These are phyloP conservation scores for Curvularia sp. DNA, from an alignment of 2,329 filamentous ascomycete genomes.

Conservation along the genomic window DNA sequence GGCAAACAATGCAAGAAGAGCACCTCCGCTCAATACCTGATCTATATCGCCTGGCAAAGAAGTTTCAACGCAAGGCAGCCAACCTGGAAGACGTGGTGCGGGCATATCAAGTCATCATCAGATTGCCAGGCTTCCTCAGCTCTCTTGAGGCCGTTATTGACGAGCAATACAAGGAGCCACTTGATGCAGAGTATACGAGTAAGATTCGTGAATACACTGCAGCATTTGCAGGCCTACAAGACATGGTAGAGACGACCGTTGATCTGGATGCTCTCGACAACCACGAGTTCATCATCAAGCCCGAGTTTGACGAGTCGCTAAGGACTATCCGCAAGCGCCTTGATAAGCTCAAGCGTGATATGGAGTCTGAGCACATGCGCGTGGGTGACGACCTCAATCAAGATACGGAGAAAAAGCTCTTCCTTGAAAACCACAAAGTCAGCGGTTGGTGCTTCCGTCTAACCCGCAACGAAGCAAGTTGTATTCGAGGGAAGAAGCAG, in stretches of 20 bases:
- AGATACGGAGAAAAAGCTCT: constrained; percentile 97
- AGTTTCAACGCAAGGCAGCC: constrained; percentile 89
- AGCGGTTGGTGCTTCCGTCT: constrained; percentile 97
- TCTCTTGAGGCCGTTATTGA: constrained; percentile 95
- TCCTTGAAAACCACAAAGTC: constrained; percentile 93
- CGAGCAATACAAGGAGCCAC: constrained; percentile 84
- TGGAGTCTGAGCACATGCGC: constrained; percentile 79
- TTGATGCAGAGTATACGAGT: constrained; percentile 85
- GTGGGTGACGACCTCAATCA: constrained; percentile 84
- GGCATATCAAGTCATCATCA: constrained; percentile 92
- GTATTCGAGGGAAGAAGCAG: constrained; percentile 86
- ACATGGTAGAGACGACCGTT: constrained; percentile 98
- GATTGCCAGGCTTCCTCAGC: constrained; percentile 85
- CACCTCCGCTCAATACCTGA: constrained; percentile 93
- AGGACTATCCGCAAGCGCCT: constrained; percentile 89
- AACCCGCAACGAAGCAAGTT: constrained; percentile 86
- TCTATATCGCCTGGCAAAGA: constrained; percentile 89
- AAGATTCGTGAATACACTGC: constrained; percentile 78
- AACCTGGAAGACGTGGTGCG: constrained; percentile 95
- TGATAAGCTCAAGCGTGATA: constrained; percentile 80
- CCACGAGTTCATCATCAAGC: constrained; percentile 98
- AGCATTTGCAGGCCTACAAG: constrained; percentile 83
- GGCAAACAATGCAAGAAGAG: constrained; percentile 96
- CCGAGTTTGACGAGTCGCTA: constrained; percentile 91
- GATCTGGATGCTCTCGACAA: constrained; percentile 94